Evolutionary conservation across 2,329 filamentous ascomycete species (phyloP).

Genomic region (Penicillium sp.): DNA sequence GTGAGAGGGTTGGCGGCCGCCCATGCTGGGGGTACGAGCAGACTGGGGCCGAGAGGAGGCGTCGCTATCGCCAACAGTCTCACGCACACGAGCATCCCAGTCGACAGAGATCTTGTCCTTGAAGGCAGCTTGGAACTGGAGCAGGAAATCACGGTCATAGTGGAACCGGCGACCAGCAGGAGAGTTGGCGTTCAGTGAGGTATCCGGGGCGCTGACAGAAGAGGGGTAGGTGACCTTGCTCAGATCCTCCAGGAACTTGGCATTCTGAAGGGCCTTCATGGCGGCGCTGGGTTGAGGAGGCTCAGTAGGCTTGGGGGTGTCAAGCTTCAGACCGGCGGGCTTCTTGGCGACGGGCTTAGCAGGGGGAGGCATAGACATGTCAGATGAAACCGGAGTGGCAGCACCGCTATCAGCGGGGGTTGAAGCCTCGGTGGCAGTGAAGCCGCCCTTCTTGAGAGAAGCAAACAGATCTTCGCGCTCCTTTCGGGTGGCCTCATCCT

Average conservation of each 20-base stretch:
- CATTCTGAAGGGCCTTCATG: slow-evolving; percentile 88
- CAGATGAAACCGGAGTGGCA: slow-evolving; percentile 50
- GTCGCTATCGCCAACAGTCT: slow-evolving; percentile 74
- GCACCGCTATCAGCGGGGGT: slow-evolving; percentile 49
- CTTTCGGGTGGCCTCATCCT: slow-evolving; percentile 40
- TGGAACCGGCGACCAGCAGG: slow-evolving; percentile 81
- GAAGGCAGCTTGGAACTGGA: slow-evolving; percentile 95
- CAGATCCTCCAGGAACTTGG: slow-evolving; percentile 81
- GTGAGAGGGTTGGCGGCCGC: slow-evolving; percentile 54
- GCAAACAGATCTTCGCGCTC: slow-evolving; percentile 43
- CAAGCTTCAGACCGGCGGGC: slow-evolving; percentile 84
- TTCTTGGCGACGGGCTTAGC: slow-evolving; percentile 67
- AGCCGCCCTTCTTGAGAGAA: slow-evolving; percentile 47
- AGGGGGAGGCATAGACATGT: slow-evolving; percentile 51
- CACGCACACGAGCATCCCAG: slow-evolving; percentile 86
- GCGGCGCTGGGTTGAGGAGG: slow-evolving; percentile 90
- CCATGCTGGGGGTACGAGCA: slow-evolving; percentile 51
- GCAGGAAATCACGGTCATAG: slow-evolving; percentile 91
- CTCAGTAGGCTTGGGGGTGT: slow-evolving; percentile 84
- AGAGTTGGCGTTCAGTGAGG: slow-evolving; percentile 75
- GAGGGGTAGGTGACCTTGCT: slow-evolving; percentile 78
- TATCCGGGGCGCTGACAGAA: slow-evolving; percentile 86
- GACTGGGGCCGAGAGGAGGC: slow-evolving; percentile 63
- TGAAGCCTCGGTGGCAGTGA: slow-evolving; percentile 38
- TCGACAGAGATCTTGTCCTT: slow-evolving; percentile 94